phyloP scores from a whole-genome alignment of 2,329 filamentous ascomycete genomes.

The Fusarium fujikuroi region DNA sequence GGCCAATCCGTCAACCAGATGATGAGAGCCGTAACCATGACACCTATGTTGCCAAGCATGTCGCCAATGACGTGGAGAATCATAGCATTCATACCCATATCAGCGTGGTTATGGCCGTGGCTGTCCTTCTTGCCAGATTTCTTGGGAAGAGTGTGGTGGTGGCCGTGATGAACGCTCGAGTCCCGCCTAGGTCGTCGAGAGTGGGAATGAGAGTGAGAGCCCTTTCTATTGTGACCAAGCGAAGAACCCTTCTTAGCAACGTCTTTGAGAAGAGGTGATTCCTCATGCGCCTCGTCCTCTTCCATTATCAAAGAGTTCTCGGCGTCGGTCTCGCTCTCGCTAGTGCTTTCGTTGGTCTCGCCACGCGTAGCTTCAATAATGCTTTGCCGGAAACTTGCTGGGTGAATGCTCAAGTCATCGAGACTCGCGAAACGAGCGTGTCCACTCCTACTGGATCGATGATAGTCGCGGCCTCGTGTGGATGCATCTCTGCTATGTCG shows the following conservation, averaged over 20 bases:
- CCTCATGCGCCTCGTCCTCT: constrained; percentile 56
- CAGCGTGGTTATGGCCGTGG: constrained; percentile 82
- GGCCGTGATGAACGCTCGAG: constrained; percentile 71
- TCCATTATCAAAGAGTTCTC: constrained; percentile 56
- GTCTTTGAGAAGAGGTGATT: constrained; percentile 60
- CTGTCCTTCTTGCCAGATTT: constrained; percentile 68
- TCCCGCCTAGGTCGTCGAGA: constrained; percentile 53
- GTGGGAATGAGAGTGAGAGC: constrained; percentile 36
- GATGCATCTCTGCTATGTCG: constrained; percentile 42
- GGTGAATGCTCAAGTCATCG: constrained; percentile 84
- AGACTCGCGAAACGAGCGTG: constrained; percentile 72
- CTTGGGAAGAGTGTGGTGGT: constrained; percentile 84
- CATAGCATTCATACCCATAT: constrained; percentile 95
- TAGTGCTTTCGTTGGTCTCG: constrained; percentile 58
- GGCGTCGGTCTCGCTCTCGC: constrained; percentile 65
- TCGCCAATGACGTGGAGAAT: constrained; percentile 82
- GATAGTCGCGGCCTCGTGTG: constrained; percentile 55
- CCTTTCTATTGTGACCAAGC: constrained; percentile 35
- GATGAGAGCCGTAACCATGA: constrained; percentile 83
- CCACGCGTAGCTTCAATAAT: constrained; percentile 86
- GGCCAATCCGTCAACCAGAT: constrained; percentile 91
- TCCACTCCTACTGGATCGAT: constrained; percentile 60
- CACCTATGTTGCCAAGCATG: constrained; percentile 86
- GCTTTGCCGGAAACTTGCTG: constrained; percentile 88
- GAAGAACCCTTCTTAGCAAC: constrained; percentile 47